phyloP scores from a whole-genome alignment of 495 filamentous ascomycete species.

The Penicillium lividum region DNA sequence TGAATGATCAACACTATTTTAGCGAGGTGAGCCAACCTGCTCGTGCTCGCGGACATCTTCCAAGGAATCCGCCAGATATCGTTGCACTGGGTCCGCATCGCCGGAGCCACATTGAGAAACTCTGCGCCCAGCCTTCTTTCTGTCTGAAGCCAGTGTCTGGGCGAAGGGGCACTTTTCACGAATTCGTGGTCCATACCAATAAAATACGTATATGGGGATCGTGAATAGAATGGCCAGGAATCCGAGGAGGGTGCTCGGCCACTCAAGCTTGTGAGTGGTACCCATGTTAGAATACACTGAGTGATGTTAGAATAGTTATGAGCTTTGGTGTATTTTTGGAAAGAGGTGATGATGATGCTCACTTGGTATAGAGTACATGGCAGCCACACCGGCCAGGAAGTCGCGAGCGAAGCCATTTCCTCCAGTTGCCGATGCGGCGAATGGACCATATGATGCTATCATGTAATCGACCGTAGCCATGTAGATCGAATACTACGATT shows the following conservation, averaged over 20 bases:
- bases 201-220: conserved; percentile 52
- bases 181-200: conserved; percentile 47
- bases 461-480: conserved; percentile 87
- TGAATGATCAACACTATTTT: too few relatives aligned
- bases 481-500: conserved; percentile 59
- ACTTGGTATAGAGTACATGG: conserved; percentile 49
- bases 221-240: conserved; percentile 48
- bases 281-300: conserved; percentile 39
- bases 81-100: conserved; percentile 30
- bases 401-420: conserved; percentile 61
- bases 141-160: conserved; percentile 28
- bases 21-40: too few relatives aligned
- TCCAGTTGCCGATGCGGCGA: conserved; percentile 76
- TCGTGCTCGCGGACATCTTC: background rate
- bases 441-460: conserved; percentile 76
- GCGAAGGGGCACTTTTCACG: conserved; percentile 49
- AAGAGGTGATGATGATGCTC: conserved; percentile 3
- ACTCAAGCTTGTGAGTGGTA: conserved; percentile 34
- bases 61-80: conserved; percentile 21
- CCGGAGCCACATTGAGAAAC: conserved; percentile 35
- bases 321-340: too few relatives aligned
- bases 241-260: conserved; percentile 44
- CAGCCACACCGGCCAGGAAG: conserved; percentile 48
- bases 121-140: conserved; percentile 27
- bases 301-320: background rate